Evolutionary conservation across 352 stramenopile genomes (phyloP).

Genomic region (Pythium phragmitis): DNA sequence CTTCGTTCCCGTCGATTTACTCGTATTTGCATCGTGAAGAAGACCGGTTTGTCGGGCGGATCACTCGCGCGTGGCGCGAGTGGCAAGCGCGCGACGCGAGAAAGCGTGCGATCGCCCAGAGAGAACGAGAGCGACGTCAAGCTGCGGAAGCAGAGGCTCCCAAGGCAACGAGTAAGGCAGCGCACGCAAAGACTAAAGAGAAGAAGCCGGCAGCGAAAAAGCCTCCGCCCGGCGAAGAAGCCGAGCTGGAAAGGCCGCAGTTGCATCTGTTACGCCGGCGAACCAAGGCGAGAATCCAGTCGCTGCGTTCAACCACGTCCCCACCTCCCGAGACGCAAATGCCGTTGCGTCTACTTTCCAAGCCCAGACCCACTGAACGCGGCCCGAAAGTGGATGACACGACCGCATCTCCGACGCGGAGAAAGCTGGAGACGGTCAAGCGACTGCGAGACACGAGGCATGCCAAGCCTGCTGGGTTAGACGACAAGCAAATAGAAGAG

Average conservation of each 20-base stretch:
- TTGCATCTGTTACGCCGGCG: conserved; percentile 5
- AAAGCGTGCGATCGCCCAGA: conserved; percentile 3
- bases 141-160: background rate
- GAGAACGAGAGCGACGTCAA: conserved; percentile 6
- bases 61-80: conserved; percentile 16
- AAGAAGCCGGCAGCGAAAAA: background rate
- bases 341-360: background rate
- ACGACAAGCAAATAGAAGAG: background rate
- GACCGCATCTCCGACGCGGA: conserved; percentile 13
- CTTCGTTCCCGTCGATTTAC: conserved; percentile 17
- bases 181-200: conserved; percentile 12
- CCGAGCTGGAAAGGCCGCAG: background rate
- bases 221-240: background rate
- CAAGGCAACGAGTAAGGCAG: background rate
- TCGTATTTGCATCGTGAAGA: conserved; percentile 17
- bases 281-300: conserved; percentile 21
- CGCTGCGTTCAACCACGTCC: background rate
- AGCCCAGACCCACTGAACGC: background rate
- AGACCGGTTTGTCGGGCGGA: conserved; percentile 19
- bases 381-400: background rate
- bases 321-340: background rate
- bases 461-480: background rate
- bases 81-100: conserved; percentile 6
- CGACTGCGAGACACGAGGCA: background rate
- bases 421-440: conserved; percentile 25